Conservation (phyloP, 1,284 basidiomycete genomes). For the Mycena sp. region DNA sequence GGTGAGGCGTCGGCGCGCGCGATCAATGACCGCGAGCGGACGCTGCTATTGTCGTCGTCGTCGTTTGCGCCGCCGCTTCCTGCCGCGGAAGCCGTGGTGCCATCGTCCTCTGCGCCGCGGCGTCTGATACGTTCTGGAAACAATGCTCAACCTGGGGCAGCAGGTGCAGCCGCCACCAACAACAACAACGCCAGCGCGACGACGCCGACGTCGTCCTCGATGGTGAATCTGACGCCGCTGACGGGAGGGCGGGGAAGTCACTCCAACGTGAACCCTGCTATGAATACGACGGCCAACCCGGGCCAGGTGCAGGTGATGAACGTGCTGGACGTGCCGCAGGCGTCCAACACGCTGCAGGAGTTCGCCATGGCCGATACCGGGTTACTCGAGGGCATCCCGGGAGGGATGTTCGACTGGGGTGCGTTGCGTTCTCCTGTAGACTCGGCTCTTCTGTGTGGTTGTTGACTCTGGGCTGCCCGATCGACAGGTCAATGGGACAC, state of each 20-base stretch:
- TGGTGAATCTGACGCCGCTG: conserved; percentile 68
- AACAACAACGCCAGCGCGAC: conserved; percentile 12
- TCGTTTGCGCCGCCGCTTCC: conserved; percentile 35
- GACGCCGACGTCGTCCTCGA: too few relatives aligned
- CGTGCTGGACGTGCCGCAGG: conserved; percentile 67
- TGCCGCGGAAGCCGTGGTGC: conserved; percentile 19
- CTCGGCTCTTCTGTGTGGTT: conserved; percentile 11
- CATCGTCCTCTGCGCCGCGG: conserved; percentile 10
- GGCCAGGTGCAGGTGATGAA: conserved; percentile 75
- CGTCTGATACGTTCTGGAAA: conserved; percentile 17
- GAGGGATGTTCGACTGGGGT: conserved; percentile 92
- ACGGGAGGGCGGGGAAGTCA: conserved; percentile 50
- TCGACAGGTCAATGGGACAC: conserved; percentile 77
- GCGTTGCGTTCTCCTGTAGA: too few relatives aligned
- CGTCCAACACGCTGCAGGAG: conserved; percentile 64
- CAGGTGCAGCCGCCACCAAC: background rate
- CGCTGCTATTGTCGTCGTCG: conserved; percentile 12
- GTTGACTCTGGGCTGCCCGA: conserved; percentile 4
- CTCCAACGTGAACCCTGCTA: conserved; percentile 28
- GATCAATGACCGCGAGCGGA: background rate
- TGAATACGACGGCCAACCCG: conserved; percentile 72
- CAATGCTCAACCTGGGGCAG: conserved; percentile 19
- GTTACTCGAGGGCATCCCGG: conserved; percentile 83
- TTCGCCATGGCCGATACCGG: conserved; percentile 74
- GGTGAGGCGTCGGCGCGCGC: conserved; percentile 16